Evolutionary conservation across 257 asterid species (phyloP).

Genomic region (Scutellaria baicalensis): DNA sequence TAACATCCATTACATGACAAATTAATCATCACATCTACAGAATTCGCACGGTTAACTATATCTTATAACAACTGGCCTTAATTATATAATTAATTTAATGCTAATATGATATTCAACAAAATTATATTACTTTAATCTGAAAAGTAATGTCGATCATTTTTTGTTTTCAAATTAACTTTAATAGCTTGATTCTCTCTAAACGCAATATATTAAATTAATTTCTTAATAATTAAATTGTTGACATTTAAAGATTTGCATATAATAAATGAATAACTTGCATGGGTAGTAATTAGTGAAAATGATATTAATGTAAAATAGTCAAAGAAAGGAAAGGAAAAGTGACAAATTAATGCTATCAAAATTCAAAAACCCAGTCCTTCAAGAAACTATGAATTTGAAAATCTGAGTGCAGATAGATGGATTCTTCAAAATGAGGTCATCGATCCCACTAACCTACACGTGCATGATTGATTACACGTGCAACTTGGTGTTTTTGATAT

Average conservation of each 20-base stretch:
- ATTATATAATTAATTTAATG: too few relatives aligned
- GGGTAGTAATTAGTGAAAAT: neutral
- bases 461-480: neutral
- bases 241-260: neutral
- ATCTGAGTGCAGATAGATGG: neutral
- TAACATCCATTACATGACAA: too few relatives aligned
- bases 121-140: neutral
- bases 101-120: neutral
- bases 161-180: neutral
- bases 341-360: neutral
- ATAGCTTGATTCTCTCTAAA: neutral
- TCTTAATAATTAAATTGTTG: neutral
- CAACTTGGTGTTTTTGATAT: neutral
- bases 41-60: too few relatives aligned
- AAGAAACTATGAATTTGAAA: neutral
- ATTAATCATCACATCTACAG: too few relatives aligned
- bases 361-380: neutral
- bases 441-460: neutral
- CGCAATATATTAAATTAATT: neutral
- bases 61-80: too few relatives aligned
- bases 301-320: constrained; percentile 6
- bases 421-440: neutral
- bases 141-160: neutral
- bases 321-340: constrained; percentile 11
- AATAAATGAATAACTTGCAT: neutral